Evolutionary conservation across 192 early-diverging fungal genomes (phyloP).

Genomic region (Backusella parvicylindrica): DNA sequence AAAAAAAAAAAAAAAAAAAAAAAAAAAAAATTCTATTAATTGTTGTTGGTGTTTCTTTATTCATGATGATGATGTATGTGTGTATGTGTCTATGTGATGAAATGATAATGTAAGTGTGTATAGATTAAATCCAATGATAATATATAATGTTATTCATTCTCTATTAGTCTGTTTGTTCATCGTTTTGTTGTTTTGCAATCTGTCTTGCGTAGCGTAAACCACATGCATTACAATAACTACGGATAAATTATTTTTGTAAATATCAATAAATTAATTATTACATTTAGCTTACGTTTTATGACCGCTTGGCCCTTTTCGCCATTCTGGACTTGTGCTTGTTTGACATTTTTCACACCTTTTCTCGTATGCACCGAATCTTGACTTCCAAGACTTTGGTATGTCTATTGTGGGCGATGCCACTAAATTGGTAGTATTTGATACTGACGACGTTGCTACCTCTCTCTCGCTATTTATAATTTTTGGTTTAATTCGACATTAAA

Average conservation of each 20-base stretch:
- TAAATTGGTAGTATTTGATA: neutral
- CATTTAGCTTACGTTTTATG: conserved; percentile 15
- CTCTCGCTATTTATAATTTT: neutral
- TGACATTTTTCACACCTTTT: conserved; percentile 21
- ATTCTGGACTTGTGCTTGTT: conserved; percentile 25
- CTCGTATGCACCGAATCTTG: neutral
- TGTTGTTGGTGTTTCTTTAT: neutral
- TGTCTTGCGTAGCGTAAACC: conserved; percentile 20
- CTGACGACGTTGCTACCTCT: neutral
- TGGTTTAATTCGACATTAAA: no score
- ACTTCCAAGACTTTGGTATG: neutral
- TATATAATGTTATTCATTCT: no score
- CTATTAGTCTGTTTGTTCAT: neutral
- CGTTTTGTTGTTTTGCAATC: conserved; percentile 8
- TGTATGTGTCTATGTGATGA: neutral
- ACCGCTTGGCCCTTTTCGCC: conserved; percentile 20
- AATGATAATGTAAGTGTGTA: neutral
- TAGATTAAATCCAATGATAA: no score
- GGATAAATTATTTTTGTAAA: neutral
- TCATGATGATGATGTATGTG: neutral
- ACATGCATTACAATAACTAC: conserved; percentile 28
- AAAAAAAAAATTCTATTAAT: no score
- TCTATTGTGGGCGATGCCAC: neutral
- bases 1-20: no score
- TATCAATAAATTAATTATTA: neutral